A percentile compares a stretch with the other conserved stretches of the same genome.
phyloP scores from a whole-genome alignment of 441 rosid species.

The Corymbia citriodora region DNA sequence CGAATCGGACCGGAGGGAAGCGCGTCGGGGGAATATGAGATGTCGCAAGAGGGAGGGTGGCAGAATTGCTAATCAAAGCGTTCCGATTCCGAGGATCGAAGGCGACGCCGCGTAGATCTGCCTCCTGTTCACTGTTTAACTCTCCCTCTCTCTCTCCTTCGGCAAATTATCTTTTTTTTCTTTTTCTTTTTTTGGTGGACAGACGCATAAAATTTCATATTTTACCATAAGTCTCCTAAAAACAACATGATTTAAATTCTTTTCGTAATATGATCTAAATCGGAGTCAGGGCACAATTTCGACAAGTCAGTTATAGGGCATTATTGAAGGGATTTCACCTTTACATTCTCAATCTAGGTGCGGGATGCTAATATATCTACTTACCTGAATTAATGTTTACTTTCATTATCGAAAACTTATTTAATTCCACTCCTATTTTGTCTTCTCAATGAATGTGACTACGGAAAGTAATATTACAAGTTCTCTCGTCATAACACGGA shows the following conservation, averaged over 20 bases:
- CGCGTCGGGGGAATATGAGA: neutral
- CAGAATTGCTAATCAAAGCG: neutral
- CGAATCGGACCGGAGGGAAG: neutral
- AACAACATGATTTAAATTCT: neutral
- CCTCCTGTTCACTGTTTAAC: neutral
- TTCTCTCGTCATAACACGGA: no score
- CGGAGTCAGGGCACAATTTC: no score
- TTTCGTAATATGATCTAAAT: neutral
- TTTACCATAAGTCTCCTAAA: neutral
- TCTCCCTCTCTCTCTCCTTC: neutral
- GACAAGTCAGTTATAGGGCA: no score
- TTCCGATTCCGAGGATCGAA: neutral
- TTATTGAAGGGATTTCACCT: no score
- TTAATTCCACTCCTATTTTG: no score
- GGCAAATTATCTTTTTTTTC: neutral
- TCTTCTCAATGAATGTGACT: no score
- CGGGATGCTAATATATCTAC: no score
- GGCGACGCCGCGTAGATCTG: neutral
- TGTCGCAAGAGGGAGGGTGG: neutral
- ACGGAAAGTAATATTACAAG: no score
- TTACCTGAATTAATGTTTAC: no score
- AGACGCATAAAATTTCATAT: neutral
- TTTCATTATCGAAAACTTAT: no score
- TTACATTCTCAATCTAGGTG: no score
- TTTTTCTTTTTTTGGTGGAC: neutral